Conservation (phyloP, 208 protist species). For the Crithidia thermophila region DNA sequence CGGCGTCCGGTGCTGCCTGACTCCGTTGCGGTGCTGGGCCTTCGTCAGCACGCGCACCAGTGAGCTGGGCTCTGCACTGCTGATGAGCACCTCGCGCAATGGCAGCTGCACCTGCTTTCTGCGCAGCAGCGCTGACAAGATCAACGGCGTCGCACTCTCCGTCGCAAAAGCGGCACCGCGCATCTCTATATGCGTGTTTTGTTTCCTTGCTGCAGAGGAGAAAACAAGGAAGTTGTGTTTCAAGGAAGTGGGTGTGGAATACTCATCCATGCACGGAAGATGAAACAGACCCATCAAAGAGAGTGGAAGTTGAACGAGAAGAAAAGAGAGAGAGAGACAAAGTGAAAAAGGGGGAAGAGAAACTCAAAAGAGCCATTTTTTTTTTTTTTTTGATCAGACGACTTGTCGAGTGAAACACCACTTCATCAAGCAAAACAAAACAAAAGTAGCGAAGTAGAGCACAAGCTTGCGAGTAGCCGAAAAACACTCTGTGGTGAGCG, state of each 20-base stretch:
- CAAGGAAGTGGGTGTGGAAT: neutral
- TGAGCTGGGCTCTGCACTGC: neutral
- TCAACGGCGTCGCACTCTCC: slow-evolving; percentile 3
- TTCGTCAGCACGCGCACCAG: slow-evolving; percentile 7
- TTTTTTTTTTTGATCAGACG: slow-evolving; percentile 6
- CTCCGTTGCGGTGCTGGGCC: neutral
- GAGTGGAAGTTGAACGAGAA: no score
- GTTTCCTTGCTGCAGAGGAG: neutral
- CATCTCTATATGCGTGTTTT: slow-evolving; percentile 11
- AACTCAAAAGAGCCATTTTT: neutral
- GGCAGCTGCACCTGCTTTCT: slow-evolving; percentile 9
- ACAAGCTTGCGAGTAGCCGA: neutral
- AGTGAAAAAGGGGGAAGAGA: neutral
- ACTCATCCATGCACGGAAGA: neutral
- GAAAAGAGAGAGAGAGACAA: neutral
- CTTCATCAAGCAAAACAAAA: slow-evolving; percentile 12
- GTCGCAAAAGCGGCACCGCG: neutral
- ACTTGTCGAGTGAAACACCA: neutral
- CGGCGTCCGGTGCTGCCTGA: neutral
- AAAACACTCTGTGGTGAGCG: no score
- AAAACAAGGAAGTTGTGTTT: slow-evolving; percentile 16
- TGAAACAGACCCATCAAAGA: neutral
- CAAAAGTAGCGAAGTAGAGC: slow-evolving; percentile 8
- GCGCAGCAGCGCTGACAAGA: slow-evolving; percentile 26
- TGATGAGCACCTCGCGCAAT: slow-evolving; percentile 16